Conservation (phyloP, 1,139 yeast species). For the Geotrichum klebahnii region DNA sequence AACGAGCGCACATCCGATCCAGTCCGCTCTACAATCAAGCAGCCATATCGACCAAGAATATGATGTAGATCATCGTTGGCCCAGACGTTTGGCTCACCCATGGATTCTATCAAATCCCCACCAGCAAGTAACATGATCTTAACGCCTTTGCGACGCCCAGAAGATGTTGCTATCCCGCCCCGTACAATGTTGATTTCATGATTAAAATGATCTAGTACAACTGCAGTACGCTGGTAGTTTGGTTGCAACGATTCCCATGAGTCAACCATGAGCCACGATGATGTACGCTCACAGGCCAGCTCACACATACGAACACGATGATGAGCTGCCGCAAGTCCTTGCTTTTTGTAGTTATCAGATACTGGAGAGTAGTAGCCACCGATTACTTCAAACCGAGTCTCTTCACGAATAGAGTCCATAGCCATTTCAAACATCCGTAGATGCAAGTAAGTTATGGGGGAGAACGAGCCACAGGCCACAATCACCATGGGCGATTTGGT, state of each 20-base stretch:
- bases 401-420: conserved; percentile 86
- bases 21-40: conserved; percentile 92
- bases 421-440: conserved; percentile 99
- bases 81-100: conserved; percentile 99
- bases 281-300: conserved; percentile 93
- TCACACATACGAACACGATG: conserved; percentile 98
- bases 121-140: conserved; percentile 96
- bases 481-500: conserved; percentile 83
- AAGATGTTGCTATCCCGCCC: conserved; percentile 75
- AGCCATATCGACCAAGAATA: conserved; percentile 91
- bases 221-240: conserved; percentile 86
- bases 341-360: conserved; percentile 85
- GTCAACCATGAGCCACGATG: conserved; percentile 97
- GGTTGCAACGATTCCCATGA: conserved; percentile 98
- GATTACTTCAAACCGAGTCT: conserved; percentile 86
- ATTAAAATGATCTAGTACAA: conserved; percentile 93
- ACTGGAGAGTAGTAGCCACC: conserved; percentile 99
- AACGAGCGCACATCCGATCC: conserved; percentile 94
- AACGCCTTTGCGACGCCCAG: conserved; percentile 77
- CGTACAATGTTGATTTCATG: conserved; percentile 87
- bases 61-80: conserved; percentile 94
- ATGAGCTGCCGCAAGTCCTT: conserved; percentile 81
- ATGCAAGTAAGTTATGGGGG: conserved; percentile 92
- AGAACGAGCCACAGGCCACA: conserved; percentile 96
- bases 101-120: conserved; percentile 92